Evolutionary conservation across 1,284 basidiomycete genomes (phyloP).

Genomic region (Salmacisia buchloeana): DNA sequence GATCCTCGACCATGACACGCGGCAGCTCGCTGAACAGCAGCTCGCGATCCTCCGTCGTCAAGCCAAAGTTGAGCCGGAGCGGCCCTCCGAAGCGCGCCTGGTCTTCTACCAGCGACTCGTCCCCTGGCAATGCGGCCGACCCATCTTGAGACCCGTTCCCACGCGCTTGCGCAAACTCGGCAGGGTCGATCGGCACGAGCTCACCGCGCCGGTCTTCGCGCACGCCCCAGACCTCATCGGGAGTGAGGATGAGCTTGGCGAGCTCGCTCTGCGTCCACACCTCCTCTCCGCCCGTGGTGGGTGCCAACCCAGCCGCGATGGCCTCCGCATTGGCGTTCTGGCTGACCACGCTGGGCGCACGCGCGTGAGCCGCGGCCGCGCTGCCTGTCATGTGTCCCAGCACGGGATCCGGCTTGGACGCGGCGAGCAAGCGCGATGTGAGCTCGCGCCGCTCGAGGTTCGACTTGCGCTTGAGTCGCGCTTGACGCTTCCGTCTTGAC

Average conservation of each 20-base stretch:
- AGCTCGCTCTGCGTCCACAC: conserved; percentile 40
- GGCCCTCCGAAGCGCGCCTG: conserved; percentile 23
- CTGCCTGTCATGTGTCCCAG: conserved; percentile 56
- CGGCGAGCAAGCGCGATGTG: conserved; percentile 48
- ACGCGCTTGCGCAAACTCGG: background rate
- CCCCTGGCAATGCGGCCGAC: background rate
- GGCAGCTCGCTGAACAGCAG: conserved; percentile 44
- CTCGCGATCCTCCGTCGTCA: conserved; percentile 25
- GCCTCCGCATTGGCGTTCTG: conserved; percentile 27
- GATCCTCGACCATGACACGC: conserved; percentile 42
- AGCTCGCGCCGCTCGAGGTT: conserved; percentile 48
- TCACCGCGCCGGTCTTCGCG: conserved; percentile 42
- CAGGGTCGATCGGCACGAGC: conserved; percentile 24
- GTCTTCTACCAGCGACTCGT: background rate
- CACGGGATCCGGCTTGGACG: conserved; percentile 61
- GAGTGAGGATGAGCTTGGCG: conserved; percentile 32
- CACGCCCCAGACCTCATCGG: conserved; percentile 43
- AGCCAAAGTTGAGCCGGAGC: conserved; percentile 41
- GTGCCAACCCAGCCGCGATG: conserved; percentile 61
- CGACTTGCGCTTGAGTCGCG: conserved; percentile 40
- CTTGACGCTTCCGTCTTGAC: conserved; percentile 30
- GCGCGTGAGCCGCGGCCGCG: conserved; percentile 56
- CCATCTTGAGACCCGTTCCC: background rate
- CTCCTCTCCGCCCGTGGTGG: conserved; percentile 37
- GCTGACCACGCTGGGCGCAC: conserved; percentile 59